phyloP scores from a whole-genome alignment of 1,284 basidiomycete genomes.

The Cryptococcus amylolentus region DNA sequence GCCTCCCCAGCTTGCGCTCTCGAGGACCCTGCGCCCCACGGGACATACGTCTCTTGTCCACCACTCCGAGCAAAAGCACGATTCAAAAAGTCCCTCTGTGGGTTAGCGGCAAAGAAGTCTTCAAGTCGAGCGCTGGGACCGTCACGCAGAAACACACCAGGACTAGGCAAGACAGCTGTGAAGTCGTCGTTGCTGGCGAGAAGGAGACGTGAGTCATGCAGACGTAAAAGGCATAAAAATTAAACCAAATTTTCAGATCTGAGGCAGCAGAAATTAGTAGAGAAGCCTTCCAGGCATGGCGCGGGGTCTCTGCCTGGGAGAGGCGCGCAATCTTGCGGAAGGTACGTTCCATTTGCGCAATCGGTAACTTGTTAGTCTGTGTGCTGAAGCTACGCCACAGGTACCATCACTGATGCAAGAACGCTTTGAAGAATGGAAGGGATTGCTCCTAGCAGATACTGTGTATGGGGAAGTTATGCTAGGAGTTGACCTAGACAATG shows the following conservation, averaged over 20 bases:
- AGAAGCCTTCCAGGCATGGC: constrained; percentile 20
- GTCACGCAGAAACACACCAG: constrained; percentile 13
- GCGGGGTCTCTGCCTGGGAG: constrained; percentile 19
- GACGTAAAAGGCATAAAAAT: too few species aligned
- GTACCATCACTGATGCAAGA: constrained; percentile 18
- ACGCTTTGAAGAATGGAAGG: constrained; percentile 9
- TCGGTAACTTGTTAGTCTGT: neutral
- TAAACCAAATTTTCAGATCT: too few species aligned
- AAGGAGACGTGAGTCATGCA: constrained; percentile 20
- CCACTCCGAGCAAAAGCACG: too few species aligned
- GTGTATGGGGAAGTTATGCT: constrained; percentile 17
- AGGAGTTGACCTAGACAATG: constrained; percentile 12
- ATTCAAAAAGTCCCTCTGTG: constrained; percentile 20
- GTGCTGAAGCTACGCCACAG: neutral
- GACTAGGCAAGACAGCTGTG: constrained; percentile 14
- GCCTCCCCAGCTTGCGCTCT: too few species aligned
- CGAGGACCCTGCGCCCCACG: too few species aligned
- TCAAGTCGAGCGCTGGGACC: constrained; percentile 8
- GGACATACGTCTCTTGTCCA: too few species aligned
- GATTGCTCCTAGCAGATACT: constrained; percentile 17
- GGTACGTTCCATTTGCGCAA: constrained; percentile 5
- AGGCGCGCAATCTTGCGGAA: constrained; percentile 19
- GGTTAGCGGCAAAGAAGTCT: constrained; percentile 15
- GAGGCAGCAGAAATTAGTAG: constrained; percentile 11
- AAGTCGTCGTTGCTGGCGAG: constrained; percentile 23